Evolutionary conservation across 2,329 filamentous ascomycete genomes (phyloP), one percentile per base, ranked within the genome.

Genomic region (Akanthomyces muscarius): DNA sequence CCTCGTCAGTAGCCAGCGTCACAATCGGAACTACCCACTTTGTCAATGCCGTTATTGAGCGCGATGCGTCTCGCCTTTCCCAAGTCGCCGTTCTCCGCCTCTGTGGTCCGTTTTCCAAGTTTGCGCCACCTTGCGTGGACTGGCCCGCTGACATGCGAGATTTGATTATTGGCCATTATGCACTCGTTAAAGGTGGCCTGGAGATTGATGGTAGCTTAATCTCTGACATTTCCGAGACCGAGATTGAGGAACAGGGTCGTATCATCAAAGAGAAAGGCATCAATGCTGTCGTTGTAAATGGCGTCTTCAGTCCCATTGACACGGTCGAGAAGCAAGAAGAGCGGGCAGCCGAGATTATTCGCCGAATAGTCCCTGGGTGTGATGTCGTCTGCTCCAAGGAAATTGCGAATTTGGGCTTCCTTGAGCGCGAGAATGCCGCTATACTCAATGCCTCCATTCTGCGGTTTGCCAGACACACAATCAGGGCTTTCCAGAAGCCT

Each of bases 391-490:
- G 77, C 57, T 83, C 81, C 11, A 79, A 79, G 56, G 79, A 82
- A 16, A 80, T 85, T 2, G 82, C 81, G 16, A 84, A 79, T 65
- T 71, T 83, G 13, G 83, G 75, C 45, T 84, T 86, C 60, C 73
- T 87, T 8, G 86, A 87, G 72, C 78, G 86, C 44, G 86, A 89
- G 70, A 89, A 89, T 68, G 86, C 86, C 0, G 81, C 84, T 2
- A 86, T 89, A 21, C 74, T 89, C 23, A 89, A 89, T 66, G 86
- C 85, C 0, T 81, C 85, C 2, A 86, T 89, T 41, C 74, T 87
- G 13, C 70, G 77, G 0, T 86, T 87, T 68, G 86, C 85, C 0
- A 76, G 79, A 18, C 77, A 77, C 65, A 87, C 84, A 0, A 86
- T 87, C 64, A 75, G 74, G 11, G 80, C 80, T 0, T 88, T 89